These are phyloP conservation scores for Raffaelea arxii DNA, from an alignment of 2,329 filamentous ascomycete species.

Conservation along the genomic window DNA sequence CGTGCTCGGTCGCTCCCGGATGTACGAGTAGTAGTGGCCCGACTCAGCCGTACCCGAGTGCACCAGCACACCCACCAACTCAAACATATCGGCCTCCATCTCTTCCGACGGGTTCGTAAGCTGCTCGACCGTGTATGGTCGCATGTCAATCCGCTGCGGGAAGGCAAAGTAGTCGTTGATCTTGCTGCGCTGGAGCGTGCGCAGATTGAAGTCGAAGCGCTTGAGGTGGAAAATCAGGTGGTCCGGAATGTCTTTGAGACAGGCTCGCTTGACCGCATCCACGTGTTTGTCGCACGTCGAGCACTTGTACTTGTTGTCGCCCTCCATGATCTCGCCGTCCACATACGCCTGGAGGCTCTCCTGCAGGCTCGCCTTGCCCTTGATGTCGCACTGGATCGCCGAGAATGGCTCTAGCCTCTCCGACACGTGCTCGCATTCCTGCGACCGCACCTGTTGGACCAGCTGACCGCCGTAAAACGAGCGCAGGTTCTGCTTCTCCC, in stretches of 20 bases:
- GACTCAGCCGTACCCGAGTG: slow-evolving; percentile 89
- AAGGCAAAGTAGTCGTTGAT: slow-evolving; percentile 95
- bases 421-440: slow-evolving; percentile 89
- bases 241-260: slow-evolving; percentile 84
- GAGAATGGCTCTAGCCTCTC: slow-evolving; percentile 85
- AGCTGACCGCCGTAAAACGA: slow-evolving; percentile 86
- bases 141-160: slow-evolving; percentile 73
- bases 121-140: slow-evolving; percentile 79
- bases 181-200: slow-evolving; percentile 72
- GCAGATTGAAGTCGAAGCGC: slow-evolving; percentile 72
- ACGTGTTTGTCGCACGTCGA: slow-evolving; percentile 82
- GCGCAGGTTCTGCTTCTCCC: slow-evolving; percentile 64
- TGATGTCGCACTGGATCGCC: slow-evolving; percentile 92
- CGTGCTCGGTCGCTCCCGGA: slow-evolving; percentile 62
- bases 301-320: slow-evolving; percentile 97
- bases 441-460: slow-evolving; percentile 90
- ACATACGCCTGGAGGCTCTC: slow-evolving; percentile 94
- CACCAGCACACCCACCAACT: slow-evolving; percentile 89
- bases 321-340: slow-evolving; percentile 92
- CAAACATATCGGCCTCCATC: slow-evolving; percentile 65
- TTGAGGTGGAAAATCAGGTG: slow-evolving; percentile 94
- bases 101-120: slow-evolving; percentile 53
- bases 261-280: slow-evolving; percentile 85
- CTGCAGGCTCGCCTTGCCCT: slow-evolving; percentile 73
- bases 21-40: slow-evolving; percentile 95